Percentiles rank a stretch among this genome's conserved stretches.
Evolutionary conservation across 179 eudicot species (phyloP).

Genomic region (Actinidia polygama): DNA sequence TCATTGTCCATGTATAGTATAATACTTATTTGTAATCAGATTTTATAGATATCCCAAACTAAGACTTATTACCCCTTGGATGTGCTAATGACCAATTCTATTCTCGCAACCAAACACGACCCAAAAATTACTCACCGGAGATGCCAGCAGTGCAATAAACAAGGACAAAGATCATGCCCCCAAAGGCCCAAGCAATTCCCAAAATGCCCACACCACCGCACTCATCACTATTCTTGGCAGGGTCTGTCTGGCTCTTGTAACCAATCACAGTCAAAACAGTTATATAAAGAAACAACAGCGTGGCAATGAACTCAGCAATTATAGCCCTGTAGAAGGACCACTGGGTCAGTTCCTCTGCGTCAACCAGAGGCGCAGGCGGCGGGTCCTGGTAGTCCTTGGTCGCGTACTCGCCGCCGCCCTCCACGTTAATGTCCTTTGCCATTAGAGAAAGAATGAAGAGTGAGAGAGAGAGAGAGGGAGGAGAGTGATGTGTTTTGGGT

Average conservation of each 20-base stretch:
- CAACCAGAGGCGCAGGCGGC: constrained; percentile 63
- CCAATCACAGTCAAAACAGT: constrained; percentile 18
- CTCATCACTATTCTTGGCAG: not conserved
- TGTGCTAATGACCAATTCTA: too few species aligned
- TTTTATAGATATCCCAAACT: too few species aligned
- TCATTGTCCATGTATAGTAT: too few species aligned
- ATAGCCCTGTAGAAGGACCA: constrained; percentile 75
- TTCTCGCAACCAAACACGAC: too few species aligned
- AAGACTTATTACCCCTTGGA: too few species aligned
- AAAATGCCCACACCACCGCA: constrained; percentile 24
- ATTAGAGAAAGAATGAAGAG: not conserved
- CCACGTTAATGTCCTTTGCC: constrained; percentile 43
- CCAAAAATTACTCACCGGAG: constrained; percentile 7
- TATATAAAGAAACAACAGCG: constrained; percentile 26
- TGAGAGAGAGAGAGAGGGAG: not conserved
- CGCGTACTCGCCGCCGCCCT: constrained; percentile 29
- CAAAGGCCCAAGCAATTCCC: constrained; percentile 36
- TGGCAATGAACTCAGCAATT: constrained; percentile 71
- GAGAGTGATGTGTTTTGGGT: not conserved
- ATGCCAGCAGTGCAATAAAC: constrained; percentile 42
- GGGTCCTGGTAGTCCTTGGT: constrained; percentile 73
- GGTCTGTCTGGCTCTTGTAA: constrained; percentile 22
- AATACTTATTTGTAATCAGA: too few species aligned
- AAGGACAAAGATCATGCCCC: constrained; percentile 77
- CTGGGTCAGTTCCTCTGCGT: constrained; percentile 44